Conservation (phyloP, 208 protist genomes). For the Novymonas esmeraldas region DNA sequence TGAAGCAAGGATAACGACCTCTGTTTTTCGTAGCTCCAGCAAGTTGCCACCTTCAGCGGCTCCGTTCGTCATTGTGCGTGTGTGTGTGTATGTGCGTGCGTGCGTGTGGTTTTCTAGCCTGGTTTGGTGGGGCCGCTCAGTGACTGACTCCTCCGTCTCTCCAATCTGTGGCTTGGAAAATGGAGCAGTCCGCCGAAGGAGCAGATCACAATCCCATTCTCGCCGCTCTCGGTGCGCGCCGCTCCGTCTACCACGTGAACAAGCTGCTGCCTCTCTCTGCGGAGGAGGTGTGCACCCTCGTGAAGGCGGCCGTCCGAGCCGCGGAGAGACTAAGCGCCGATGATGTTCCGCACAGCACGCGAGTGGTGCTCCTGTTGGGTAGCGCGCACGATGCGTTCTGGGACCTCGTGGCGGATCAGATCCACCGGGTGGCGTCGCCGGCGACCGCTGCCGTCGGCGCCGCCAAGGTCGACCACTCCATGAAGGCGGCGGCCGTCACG, state of each 20-base stretch:
- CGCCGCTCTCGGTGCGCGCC: slow-evolving; percentile 30
- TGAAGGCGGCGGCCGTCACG: slow-evolving; percentile 39
- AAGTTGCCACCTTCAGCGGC: too few species aligned
- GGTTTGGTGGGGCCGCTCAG: too few species aligned
- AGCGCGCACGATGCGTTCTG: slow-evolving; percentile 48
- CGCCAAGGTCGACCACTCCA: slow-evolving; percentile 36
- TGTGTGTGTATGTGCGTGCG: too few species aligned
- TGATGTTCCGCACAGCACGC: slow-evolving; percentile 59
- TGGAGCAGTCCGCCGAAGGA: too few species aligned
- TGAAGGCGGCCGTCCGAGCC: slow-evolving; percentile 38
- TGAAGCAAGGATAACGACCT: too few species aligned
- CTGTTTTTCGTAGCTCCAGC: too few species aligned
- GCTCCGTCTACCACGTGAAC: slow-evolving; percentile 39
- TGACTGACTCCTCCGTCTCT: too few species aligned
- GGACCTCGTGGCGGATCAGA: slow-evolving; percentile 29
- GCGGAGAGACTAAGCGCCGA: too few species aligned
- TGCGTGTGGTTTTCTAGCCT: slow-evolving; percentile 2
- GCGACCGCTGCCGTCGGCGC: slow-evolving; percentile 13
- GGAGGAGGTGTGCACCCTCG: slow-evolving; percentile 28
- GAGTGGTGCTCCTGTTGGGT: slow-evolving; percentile 51
- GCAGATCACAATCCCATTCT: too few species aligned
- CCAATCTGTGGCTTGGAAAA: too few species aligned
- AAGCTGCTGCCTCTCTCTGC: slow-evolving; percentile 38
- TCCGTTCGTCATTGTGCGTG: too few species aligned
- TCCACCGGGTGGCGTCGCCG: slow-evolving; percentile 18